Base-by-base conservation (phyloP, 1,284 basidiomycete genomes). In the Mycena sp. region DNA sequence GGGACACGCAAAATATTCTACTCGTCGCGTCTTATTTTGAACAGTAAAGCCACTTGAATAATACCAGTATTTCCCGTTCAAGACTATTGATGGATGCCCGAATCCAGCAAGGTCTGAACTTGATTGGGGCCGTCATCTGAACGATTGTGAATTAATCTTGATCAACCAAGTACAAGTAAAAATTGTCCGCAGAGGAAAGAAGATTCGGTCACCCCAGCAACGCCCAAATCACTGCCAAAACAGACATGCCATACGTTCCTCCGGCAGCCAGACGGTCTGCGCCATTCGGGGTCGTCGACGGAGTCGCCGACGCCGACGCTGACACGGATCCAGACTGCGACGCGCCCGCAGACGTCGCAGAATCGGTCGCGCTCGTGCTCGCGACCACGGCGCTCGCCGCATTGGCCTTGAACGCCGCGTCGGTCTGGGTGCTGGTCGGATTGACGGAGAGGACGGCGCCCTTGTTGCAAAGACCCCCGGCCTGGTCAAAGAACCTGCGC, bases 361-460 rank as follows among this genome's bases (percentile, higher is more conserved):
- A 14, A 14, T 7, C 14, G 35, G 38, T 35, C 37, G 55, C 3
- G 2, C 45, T 12, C 19, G 25, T n/a, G 61, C 17, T 48, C 10
- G 43, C 10, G 4, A 29, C 55, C 7, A 17, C 19, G n/a, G 68
- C 65, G 40, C 69, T 70, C 12, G 74, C 71, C 16, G 78, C 76
- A 46, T 79, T 80, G n/a, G 70, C 74, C 54, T 72, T 74, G 67
- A 79, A 79, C 3, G 58, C 64, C 4, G 70, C 72, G 41, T 71
- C 67, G 21, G 67, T 71, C 64, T 77, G 74, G 17, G 67, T 62
- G 16, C 38, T 30, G 9, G 74, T 69, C 16, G 77, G 77, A 57
- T 78, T 78, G n/a, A 77, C 70, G 25, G 76, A 71, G n/a, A 79
- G 68, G 14, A 78, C 73, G 3, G 72, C 77, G 14, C 77, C 78